These are phyloP conservation scores for Mycena haematopus DNA, from an alignment of 768 basidiomycete genomes.

Conservation along the genomic window DNA sequence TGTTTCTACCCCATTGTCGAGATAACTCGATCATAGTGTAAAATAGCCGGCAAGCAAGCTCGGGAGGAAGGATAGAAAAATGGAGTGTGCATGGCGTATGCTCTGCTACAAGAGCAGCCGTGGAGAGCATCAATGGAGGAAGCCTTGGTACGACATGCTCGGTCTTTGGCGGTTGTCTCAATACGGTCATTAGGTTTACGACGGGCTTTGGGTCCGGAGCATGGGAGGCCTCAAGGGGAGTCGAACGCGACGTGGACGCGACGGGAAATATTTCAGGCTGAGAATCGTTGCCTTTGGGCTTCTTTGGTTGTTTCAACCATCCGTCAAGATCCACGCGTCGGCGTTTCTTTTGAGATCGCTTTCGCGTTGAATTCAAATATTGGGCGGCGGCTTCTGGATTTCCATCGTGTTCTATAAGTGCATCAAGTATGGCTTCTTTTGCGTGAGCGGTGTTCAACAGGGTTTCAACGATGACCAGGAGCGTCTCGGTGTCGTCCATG, in stretches of 20 bases:
- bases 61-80: constrained; percentile 68
- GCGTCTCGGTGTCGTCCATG: constrained; percentile 63
- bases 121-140: constrained; percentile 68
- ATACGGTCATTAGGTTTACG: constrained; percentile 60
- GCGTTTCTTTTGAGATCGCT: constrained; percentile 51
- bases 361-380: constrained; percentile 39
- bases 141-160: constrained; percentile 45
- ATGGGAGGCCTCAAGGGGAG: neutral
- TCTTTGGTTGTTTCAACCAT: constrained; percentile 57
- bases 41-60: constrained; percentile 78
- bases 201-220: constrained; percentile 37
- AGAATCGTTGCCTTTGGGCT: constrained; percentile 1
- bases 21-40: constrained; percentile 73
- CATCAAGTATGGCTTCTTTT: constrained; percentile 57
- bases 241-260: constrained; percentile 17
- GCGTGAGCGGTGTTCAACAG: constrained; percentile 45
- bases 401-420: constrained; percentile 62
- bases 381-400: constrained; percentile 59
- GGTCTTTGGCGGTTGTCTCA: constrained; percentile 55
- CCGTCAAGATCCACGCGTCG: constrained; percentile 55
- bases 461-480: constrained; percentile 72
- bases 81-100: constrained; percentile 83
- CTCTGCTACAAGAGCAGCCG: constrained; percentile 65
- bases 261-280: neutral
- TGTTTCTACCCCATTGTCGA: constrained; percentile 69